Base-by-base conservation (phyloP, 176 grass and related monocot genomes). In the Zizania latifolia region DNA sequence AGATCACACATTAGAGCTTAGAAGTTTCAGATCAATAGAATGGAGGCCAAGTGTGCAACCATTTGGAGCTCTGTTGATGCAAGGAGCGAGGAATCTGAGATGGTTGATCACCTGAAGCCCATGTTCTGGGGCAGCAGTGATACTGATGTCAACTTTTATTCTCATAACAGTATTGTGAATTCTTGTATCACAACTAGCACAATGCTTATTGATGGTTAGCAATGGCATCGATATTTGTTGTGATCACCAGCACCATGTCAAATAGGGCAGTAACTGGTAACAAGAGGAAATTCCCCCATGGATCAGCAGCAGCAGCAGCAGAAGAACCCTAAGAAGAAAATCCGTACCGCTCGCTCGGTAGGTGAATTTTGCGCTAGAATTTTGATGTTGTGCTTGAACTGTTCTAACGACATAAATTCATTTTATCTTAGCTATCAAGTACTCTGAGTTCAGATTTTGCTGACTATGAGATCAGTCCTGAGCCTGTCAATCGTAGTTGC, bases 51-150 rank as follows among this genome's bases (percentile, higher is more conserved):
- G 5, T 76, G 16, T 28, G 37, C 36, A 46, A 14, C 58, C 14
- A 23, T 55, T 44, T 86, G 72, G 72, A 53, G 75, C 60, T 28
- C 44, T 6, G 31, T 13, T 9, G 32, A 78, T 53, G 43, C 31
- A 10, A 78, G 13, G 13, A 71, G 46, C 1, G 84, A 86, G 57
- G 78, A 82, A 70, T 86, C 84, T 77, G 84, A 86, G 65, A 82
- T 82, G 78, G 76, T 82, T 82, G 72, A 72, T 65, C 78, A 86
- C 29, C 57, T 86, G 45, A 58, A 82, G 58, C 82, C 84, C 17
- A 86, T 86, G 78, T 77, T 82, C 36, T 86, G 78, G 78, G 32
- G 65, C 78, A 62, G 58, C 71, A 76, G 9, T 37, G 37, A 64
- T 37, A 56, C 41, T 81, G 78, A 62, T 77, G 21, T 7, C 45